Conservation (phyloP, 176 grass and related monocot species). For the Oropetium thomaeum region DNA sequence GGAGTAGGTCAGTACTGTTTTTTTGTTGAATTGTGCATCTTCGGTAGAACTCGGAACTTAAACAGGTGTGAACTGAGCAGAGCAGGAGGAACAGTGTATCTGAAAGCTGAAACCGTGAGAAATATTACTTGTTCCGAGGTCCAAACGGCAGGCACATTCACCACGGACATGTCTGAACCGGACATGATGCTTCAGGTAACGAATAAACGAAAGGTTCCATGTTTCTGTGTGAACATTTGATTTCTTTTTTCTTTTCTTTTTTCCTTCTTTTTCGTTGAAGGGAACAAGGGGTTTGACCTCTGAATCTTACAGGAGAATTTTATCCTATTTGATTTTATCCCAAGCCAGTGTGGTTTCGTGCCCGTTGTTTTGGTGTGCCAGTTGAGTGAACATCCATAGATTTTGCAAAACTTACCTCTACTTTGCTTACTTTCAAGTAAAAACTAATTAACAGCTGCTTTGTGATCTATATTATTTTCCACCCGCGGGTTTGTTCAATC, state of each 20-base stretch:
- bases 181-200: background rate
- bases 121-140: background rate
- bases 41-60: background rate
- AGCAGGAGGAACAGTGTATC: background rate
- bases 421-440: background rate
- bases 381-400: background rate
- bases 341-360: background rate
- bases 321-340: background rate
- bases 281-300: background rate
- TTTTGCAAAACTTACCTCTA: background rate
- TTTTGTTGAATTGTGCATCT: background rate
- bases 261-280: background rate
- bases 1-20: background rate
- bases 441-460: background rate
- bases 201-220: background rate
- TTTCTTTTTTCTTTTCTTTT: no score
- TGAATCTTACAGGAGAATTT: background rate
- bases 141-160: constrained; percentile 1
- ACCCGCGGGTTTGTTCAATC: background rate
- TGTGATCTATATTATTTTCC: constrained; percentile 6
- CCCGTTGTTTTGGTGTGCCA: background rate
- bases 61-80: background rate
- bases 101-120: background rate
- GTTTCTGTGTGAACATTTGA: background rate
- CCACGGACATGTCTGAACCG: background rate